Base-by-base conservation (phyloP, 352 stramenopile genomes). In the Pythium monospermum region DNA sequence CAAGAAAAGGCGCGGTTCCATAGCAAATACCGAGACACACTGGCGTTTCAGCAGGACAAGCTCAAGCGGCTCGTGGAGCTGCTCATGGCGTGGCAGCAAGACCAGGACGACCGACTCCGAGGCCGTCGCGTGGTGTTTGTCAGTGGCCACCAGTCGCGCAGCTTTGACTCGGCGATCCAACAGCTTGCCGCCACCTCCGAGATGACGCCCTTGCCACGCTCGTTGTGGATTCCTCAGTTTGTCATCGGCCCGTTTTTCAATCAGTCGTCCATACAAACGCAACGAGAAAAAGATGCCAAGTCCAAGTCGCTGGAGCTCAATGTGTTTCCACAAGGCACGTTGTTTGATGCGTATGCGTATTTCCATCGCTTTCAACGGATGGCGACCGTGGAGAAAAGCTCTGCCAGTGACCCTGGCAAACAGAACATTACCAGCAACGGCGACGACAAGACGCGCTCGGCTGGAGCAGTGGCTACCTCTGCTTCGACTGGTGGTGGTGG, bases 1-100 rank as follows among this genome's bases (percentile, higher is more conserved):
- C 44, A 66, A 6, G 76, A 79, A 40, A 82, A 73, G 31, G 69
- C 73, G 8, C 61, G 56, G 16, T 60, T 73, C 16, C 48, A 80
- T 26, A 18, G 13, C 2, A 22, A 18, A 2, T 81, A 69, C 33
- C 57, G 50, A 3, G 26, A 40, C 11, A 80, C 58, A n/a, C 68
- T 87, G 31, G 58, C 53, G 0, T 87, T 82, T 46, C 72, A 80
- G 15, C 50, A 38, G 13, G 55, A 70, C 30, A 71, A 85, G 23
- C 27, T 82, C 4, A n/a, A 27, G 7, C 37, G 47, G 6, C 35
- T 87, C 16, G 21, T 87, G 1, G 35, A 65, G 8, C 26, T 75
- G 0, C 53, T 87, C 4, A 69, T 75, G 23, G 38, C 59, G 11
- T 87, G 76, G 76, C 43, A 59, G 6, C 12, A 41, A 13, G 5